Evolutionary conservation across 2,329 filamentous ascomycete genomes (phyloP).

Genomic region (Moelleriella libera): DNA sequence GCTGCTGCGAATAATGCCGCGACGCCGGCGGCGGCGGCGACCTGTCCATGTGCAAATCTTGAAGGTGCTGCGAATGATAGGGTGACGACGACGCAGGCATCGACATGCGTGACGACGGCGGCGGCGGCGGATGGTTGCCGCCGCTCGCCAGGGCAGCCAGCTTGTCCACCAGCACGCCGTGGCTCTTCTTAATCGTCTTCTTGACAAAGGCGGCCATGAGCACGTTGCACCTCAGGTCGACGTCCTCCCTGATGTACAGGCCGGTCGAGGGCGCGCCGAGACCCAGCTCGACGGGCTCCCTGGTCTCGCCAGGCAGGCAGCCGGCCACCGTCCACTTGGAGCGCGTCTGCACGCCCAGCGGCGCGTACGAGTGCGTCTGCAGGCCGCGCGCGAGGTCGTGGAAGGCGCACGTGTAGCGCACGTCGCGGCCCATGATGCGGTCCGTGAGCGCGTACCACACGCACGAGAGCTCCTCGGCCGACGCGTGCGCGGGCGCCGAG

Average conservation of each 20-base stretch:
- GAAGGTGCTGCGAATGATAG: no score
- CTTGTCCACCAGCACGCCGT: slow-evolving; percentile 54
- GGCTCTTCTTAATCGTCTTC: slow-evolving; percentile 66
- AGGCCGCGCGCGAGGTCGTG: slow-evolving; percentile 59
- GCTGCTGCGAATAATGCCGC: no score
- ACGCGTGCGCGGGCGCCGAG: slow-evolving; percentile 46
- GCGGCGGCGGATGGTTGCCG: background rate
- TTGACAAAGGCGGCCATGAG: slow-evolving; percentile 66
- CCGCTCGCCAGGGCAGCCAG: slow-evolving; percentile 16
- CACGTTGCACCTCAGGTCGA: slow-evolving; percentile 66
- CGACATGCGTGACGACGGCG: no score
- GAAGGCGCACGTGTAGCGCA: slow-evolving; percentile 62
- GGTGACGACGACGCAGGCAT: no score
- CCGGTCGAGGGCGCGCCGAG: slow-evolving; percentile 51
- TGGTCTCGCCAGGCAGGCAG: slow-evolving; percentile 54
- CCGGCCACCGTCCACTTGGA: slow-evolving; percentile 68
- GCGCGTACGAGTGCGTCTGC: slow-evolving; percentile 74
- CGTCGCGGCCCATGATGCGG: slow-evolving; percentile 44
- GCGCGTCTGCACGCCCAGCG: slow-evolving; percentile 65
- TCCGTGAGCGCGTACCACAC: slow-evolving; percentile 73
- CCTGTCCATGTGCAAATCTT: no score
- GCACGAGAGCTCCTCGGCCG: slow-evolving; percentile 56
- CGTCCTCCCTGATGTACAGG: slow-evolving; percentile 73
- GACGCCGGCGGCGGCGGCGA: no score
- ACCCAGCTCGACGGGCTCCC: slow-evolving; percentile 50